Percentiles rank a stretch among this genome's conserved stretches.
Evolutionary conservation across 2,329 filamentous ascomycete species (phyloP).

Genomic region (Cladosporium sphaerospermum): DNA sequence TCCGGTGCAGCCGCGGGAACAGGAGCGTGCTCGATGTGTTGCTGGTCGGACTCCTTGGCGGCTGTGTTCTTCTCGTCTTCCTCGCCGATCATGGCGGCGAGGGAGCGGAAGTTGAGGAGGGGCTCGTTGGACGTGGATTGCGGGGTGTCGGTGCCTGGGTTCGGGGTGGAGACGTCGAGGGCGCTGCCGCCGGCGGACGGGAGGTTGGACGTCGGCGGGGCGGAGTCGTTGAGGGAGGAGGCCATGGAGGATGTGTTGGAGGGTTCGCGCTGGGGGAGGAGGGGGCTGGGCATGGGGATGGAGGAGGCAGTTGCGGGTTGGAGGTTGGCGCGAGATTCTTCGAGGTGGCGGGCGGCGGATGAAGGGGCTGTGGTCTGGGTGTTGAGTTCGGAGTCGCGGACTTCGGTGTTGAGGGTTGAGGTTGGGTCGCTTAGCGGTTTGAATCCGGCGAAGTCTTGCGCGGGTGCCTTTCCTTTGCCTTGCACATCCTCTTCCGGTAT

Average conservation of each 20-base stretch:
- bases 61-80: constrained; percentile 40
- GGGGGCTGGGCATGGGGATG: constrained; percentile 19
- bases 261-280: constrained; percentile 61
- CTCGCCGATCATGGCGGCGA: constrained; percentile 75
- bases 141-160: constrained; percentile 41
- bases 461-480: constrained; percentile 45
- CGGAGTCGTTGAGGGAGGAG: constrained; percentile 63
- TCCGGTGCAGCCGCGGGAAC: constrained; percentile 13
- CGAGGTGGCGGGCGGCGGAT: constrained; percentile 40
- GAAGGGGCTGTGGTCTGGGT: constrained; percentile 16
- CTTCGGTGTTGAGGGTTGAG: constrained; percentile 34
- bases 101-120: constrained; percentile 85
- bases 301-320: constrained; percentile 25
- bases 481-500: constrained; percentile 31
- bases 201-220: constrained; percentile 28
- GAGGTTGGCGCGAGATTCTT: constrained; percentile 39
- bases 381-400: constrained; percentile 14
- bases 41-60: constrained; percentile 25
- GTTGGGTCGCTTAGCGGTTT: constrained; percentile 39
- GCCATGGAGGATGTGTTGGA: constrained; percentile 80
- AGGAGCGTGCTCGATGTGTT: constrained; percentile 33
- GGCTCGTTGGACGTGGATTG: constrained; percentile 53
- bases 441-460: constrained; percentile 36
- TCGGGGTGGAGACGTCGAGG: constrained; percentile 37
- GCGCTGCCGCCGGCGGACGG: constrained; percentile 50